Evolutionary conservation across 768 basidiomycete species (phyloP).

Genomic region (Boletus vinaceobasis): DNA sequence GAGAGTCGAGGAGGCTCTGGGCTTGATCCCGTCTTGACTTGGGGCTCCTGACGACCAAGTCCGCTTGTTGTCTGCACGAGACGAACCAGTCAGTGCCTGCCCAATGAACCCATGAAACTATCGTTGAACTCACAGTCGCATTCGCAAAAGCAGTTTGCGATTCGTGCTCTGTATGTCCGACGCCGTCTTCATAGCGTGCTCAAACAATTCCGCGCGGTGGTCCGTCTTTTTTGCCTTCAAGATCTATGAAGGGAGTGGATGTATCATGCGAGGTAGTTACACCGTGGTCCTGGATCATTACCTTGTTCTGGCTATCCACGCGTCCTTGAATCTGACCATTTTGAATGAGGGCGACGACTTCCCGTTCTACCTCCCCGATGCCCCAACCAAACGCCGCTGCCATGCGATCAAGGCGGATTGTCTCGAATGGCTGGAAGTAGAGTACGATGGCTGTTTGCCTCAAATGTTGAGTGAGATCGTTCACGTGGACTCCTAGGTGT

Average conservation of each 20-base stretch:
- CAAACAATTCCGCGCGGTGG: conserved; percentile 73
- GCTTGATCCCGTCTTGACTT: conserved; percentile 38
- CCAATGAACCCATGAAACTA: neutral
- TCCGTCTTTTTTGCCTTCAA: conserved; percentile 77
- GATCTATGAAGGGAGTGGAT: conserved; percentile 45
- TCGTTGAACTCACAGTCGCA: conserved; percentile 63
- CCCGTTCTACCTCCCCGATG: conserved; percentile 63
- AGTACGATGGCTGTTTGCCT: conserved; percentile 75
- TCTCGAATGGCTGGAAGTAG: conserved; percentile 88
- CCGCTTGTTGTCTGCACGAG: conserved; percentile 67
- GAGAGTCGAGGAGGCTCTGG: conserved; percentile 14
- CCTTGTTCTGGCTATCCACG: conserved; percentile 89
- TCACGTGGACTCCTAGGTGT: conserved; percentile 68
- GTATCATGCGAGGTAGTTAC: neutral
- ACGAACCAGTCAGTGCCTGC: neutral
- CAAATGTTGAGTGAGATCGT: conserved; percentile 63
- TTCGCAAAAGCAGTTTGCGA: conserved; percentile 73
- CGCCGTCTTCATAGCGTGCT: conserved; percentile 70
- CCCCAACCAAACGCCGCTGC: conserved; percentile 81
- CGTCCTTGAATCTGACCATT: conserved; percentile 74
- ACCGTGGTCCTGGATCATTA: conserved; percentile 22
- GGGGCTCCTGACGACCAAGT: conserved; percentile 66
- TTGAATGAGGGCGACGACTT: conserved; percentile 77
- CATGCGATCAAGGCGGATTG: conserved; percentile 83
- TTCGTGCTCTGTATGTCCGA: conserved; percentile 69